These are phyloP conservation scores for Fraxinus greggii DNA, from an alignment of 305 asterid species.

Conservation along the genomic window DNA sequence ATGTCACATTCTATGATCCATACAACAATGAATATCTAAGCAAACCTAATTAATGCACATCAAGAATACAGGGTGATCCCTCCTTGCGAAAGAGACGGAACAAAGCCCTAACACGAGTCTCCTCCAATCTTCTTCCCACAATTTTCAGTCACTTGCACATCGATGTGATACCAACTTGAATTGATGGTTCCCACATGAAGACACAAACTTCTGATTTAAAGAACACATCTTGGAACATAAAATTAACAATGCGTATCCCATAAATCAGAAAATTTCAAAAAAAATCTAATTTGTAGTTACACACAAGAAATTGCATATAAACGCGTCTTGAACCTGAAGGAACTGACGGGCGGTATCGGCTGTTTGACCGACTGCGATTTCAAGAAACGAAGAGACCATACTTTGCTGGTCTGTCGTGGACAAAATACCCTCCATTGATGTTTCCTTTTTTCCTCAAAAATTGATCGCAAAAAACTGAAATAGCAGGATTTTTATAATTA, in stretches of 20 bases:
- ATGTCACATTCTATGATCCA: neutral
- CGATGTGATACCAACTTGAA: neutral
- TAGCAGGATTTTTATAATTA: neutral
- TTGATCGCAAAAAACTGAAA: neutral
- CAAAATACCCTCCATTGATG: conserved; percentile 40
- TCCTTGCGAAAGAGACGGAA: neutral
- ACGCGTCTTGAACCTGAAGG: conserved; percentile 53
- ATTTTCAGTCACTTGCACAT: neutral
- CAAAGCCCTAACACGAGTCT: neutral
- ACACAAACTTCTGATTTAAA: neutral
- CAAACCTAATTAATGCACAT: neutral
- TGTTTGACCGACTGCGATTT: conserved; percentile 82
- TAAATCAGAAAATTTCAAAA: neutral
- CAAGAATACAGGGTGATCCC: neutral
- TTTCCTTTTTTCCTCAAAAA: neutral
- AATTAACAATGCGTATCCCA: conserved; percentile 1
- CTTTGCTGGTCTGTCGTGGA: conserved; percentile 60
- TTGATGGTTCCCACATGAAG: neutral
- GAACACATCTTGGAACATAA: conserved; percentile 1
- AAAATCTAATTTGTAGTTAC: neutral
- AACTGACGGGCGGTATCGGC: conserved; percentile 84
- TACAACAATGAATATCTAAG: neutral
- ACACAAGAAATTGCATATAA: neutral
- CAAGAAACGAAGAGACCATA: conserved; percentile 68
- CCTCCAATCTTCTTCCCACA: neutral